Evolutionary conservation across 768 basidiomycete species (phyloP).

Genomic region (Tricholoma terreum): DNA sequence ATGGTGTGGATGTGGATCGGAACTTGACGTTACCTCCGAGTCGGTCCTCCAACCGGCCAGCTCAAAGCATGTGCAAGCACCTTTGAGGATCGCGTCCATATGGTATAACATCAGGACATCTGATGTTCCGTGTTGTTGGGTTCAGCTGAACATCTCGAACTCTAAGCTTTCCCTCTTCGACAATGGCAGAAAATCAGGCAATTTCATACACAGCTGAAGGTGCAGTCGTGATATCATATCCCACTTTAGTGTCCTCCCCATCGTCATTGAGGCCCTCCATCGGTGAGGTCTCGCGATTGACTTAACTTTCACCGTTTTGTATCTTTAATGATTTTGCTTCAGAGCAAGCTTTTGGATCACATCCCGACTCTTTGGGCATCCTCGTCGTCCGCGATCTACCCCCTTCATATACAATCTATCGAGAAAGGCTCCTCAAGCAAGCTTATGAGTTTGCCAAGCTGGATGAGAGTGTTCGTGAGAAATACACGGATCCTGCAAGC

Average conservation of each 20-base stretch:
- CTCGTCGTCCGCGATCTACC: conserved; percentile 84
- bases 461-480: conserved; percentile 63
- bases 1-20: too few relatives aligned
- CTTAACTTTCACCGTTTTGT: not conserved
- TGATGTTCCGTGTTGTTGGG: too few relatives aligned
- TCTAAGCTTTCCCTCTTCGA: not conserved
- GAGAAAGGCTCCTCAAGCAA: conserved; percentile 71
- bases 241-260: conserved; percentile 51
- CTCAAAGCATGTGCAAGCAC: too few relatives aligned
- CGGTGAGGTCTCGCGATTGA: conserved; percentile 35
- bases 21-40: too few relatives aligned
- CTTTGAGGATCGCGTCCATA: too few relatives aligned
- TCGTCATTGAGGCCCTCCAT: conserved; percentile 56
- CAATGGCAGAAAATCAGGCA: conserved; percentile 16
- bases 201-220: conserved; percentile 42
- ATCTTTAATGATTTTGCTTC: not conserved
- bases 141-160: too few relatives aligned
- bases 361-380: conserved; percentile 73
- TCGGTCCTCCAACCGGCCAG: too few relatives aligned
- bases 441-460: conserved; percentile 75
- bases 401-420: conserved; percentile 50
- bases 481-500: conserved; percentile 67
- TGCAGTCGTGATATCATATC: conserved; percentile 63
- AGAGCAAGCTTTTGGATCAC: conserved; percentile 85
- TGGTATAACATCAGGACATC: too few relatives aligned